Evolutionary conservation across 495 filamentous ascomycete species (phyloP), one percentile per base, ranked within the genome.

Genomic region (Talaromyces thailandensis): DNA sequence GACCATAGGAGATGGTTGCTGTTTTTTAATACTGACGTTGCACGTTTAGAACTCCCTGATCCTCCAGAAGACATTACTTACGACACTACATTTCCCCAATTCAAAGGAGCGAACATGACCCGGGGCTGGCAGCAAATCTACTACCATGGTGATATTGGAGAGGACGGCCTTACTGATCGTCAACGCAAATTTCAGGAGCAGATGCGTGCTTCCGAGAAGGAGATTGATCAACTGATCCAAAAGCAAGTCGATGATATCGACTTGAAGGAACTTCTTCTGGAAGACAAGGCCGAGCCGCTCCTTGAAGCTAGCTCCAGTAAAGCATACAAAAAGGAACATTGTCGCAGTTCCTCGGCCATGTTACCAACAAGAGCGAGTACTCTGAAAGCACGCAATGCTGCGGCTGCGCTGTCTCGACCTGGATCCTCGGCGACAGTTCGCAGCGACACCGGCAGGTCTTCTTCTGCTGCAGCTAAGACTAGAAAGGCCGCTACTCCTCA

Each of bases 1-100:
- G 43, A 8, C 26, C 26, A 14, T 51, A 53, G 35, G 5, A 14
- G n/a, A 32, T 1, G 25, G n/a, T 35, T 32, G 59, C 37, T 51
- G 32, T 32, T 14, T 45, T 1, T 32, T 24, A n/a, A n/a, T 28
- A 28, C 51, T 55, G 24, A 55, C n/a, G 6, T 55, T 2, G 28
- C 16, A 16, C 26, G 21, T 21, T 73, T 73, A 80, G 89, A 88
- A 56, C 78, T 88, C 5, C 88, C 87, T 0, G 93, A 95, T 68
- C 68, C 88, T 61, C 89, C 89, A 23, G 90, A 96, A 58, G 86
- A 92, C 58, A 83, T 91, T 58, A 84, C 84, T 14, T 83, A 87
- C 52, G 82, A 74, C 68, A 72, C 84, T 1, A 75, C 69, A 0
- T 79, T 78, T 65, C 76, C 78, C 8, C 76, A 80, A 65, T 83